Conservation (phyloP, 345 rosid species). For the Crucihimalaya himalaica region DNA sequence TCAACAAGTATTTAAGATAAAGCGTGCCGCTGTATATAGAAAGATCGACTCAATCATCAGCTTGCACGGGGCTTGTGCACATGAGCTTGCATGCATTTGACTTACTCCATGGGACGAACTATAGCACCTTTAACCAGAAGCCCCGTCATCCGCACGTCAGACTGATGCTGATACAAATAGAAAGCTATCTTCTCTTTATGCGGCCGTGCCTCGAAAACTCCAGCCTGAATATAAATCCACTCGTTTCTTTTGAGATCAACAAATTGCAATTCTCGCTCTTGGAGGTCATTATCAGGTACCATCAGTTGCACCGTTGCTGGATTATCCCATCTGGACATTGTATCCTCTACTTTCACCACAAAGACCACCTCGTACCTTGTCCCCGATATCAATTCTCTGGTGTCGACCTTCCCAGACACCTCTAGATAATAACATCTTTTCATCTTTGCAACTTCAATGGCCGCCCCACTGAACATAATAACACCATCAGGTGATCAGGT, state of each 20-base stretch:
- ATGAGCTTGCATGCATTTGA: too few species aligned
- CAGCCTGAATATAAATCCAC: constrained; percentile 57
- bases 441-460: constrained; percentile 50
- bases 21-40: too few species aligned
- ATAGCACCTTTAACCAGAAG: constrained; percentile 50
- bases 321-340: constrained; percentile 44
- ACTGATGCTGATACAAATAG: constrained; percentile 44
- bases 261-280: neutral
- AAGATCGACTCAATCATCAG: too few species aligned
- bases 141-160: constrained; percentile 44
- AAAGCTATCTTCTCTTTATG: constrained; percentile 35
- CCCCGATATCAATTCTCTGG: constrained; percentile 42
- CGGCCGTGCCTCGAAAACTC: constrained; percentile 38
- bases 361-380: neutral
- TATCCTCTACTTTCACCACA: neutral
- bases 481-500: neutral
- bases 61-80: too few species aligned
- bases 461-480: constrained; percentile 7
- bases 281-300: neutral
- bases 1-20: too few species aligned
- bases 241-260: constrained; percentile 30
- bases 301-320: constrained; percentile 45
- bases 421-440: constrained; percentile 53
- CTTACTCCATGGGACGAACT: constrained; percentile 43
- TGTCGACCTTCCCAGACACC: constrained; percentile 38